Base-by-base conservation (phyloP, 257 asterid species). In the Dorcoceras hygrometricum region DNA sequence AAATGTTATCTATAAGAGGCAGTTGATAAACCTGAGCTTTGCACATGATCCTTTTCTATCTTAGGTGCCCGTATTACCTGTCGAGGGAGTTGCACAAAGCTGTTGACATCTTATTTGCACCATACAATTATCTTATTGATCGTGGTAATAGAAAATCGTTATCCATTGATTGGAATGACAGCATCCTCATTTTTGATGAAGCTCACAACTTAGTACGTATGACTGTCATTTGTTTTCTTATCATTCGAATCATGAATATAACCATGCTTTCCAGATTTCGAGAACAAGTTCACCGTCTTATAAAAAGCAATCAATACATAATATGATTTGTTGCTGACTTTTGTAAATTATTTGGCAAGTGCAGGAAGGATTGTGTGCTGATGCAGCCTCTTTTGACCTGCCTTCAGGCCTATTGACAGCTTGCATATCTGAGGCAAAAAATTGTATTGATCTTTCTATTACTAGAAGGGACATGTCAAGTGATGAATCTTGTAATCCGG, bases 371-470 rank as follows among this genome's bases (percentile, higher is more conserved):
- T 76, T 90, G 61, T 93, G 99, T 71, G 95, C 99, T 73, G 97
- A 93, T 68, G 99, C 99, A 60, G 97, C 99, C 75, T 93, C 99
- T 59, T 90, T 93, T 84, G 99, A 93, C 77, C 85, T 93, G 70
- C 86, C 97, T 26, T 80, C 95, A 55, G 71, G 92, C 67, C 97
- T 90, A 65, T 80, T 93, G 75, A 77, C 90, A 31, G 95, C 97
- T 78, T 93, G 99, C 79, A 85, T 90, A 72, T 72, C 97, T 63
- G 99, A 93, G 68, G 97, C 97, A 66, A 77, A 90, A 78, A 88
- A 56, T 24, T 93, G 99, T 67, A 74, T 76, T 53, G 96, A 90
- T 75, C 90, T 90, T 82, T 80, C 92, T 11, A 71, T 78, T 70
- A 54, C 82, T 59, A 85, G 99, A 81, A 82, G 95, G 78, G 95